phyloP scores from a whole-genome alignment of 805 yeast species.

The Candida sonorensis region DNA sequence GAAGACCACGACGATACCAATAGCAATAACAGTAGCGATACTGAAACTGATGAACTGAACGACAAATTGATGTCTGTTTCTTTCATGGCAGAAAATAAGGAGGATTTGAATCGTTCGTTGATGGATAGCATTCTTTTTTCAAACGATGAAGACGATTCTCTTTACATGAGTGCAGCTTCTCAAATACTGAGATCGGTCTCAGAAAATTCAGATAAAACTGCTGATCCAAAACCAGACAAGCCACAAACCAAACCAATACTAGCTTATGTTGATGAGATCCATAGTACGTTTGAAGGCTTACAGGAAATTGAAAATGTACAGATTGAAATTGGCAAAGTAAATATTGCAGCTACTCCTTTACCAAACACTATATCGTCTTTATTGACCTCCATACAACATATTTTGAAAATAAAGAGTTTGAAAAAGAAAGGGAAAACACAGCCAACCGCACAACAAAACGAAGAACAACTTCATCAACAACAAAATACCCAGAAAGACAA shows the following conservation, averaged over 20 bases:
- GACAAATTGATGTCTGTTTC: conserved; percentile 31
- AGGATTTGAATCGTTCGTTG: conserved; percentile 29
- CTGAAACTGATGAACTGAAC: conserved; percentile 32
- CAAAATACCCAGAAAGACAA: no score
- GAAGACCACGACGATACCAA: background rate
- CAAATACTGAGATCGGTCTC: conserved; percentile 29
- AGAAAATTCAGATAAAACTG: background rate
- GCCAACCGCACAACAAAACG: no score
- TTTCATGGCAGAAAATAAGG: conserved; percentile 22
- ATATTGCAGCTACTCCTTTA: conserved; percentile 38
- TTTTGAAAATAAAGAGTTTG: conserved; percentile 15
- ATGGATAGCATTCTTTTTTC: conserved; percentile 58
- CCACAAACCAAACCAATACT: conserved; percentile 14
- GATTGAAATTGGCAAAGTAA: conserved; percentile 33
- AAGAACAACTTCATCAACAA: no score
- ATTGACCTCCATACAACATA: conserved; percentile 31
- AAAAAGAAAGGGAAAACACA: conserved; percentile 1
- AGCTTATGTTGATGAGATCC: conserved; percentile 30
- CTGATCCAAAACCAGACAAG: background rate
- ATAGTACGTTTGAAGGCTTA: conserved; percentile 43
- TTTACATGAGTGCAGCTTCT: conserved; percentile 79
- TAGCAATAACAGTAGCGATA: no score
- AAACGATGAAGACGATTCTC: conserved; percentile 60
- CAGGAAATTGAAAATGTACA: conserved; percentile 28
- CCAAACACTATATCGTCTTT: conserved; percentile 32